A percentile compares a stretch with the other conserved stretches of the same genome.
Evolutionary conservation across 306 rosid species (phyloP).

Genomic region (Acacia crassicarpa): DNA sequence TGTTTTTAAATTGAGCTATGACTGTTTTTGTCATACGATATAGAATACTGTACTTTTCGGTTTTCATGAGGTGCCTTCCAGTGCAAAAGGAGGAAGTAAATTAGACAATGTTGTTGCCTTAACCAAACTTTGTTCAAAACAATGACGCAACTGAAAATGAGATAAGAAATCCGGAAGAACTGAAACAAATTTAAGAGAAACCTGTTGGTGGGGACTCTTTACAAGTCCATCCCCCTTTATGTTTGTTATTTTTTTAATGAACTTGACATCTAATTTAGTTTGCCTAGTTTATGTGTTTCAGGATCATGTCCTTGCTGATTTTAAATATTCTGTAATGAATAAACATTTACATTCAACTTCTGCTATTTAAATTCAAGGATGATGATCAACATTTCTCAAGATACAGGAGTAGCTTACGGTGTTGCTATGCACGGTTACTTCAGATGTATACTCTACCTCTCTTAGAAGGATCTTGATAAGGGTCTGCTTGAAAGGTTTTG

Average conservation of each 20-base stretch:
- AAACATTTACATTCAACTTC: not conserved
- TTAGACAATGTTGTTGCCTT: conserved; percentile 1
- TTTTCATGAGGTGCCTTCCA: conserved; percentile 2
- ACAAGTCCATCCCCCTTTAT: not conserved
- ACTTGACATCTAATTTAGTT: not conserved
- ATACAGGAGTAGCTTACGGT: not conserved
- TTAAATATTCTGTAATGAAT: not conserved
- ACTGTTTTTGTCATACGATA: not conserved
- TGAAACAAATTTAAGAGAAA: not conserved
- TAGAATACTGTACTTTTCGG: not conserved
- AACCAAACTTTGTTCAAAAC: not conserved
- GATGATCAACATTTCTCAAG: not conserved
- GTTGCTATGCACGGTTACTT: conserved; percentile 1
- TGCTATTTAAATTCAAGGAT: conserved; percentile 3
- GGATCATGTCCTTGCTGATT: not conserved
- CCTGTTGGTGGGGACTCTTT: not conserved
- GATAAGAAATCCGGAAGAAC: no score
- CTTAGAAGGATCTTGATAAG: not conserved
- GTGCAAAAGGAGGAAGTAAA: not conserved
- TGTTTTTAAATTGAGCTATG: not conserved
- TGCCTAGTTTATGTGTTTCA: not conserved
- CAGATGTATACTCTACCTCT: conserved; percentile 2
- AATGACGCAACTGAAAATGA: not conserved
- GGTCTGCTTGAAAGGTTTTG: not conserved
- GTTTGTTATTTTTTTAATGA: not conserved